Percentiles rank a stretch among this genome's conserved stretches.
These are phyloP conservation scores for Flagelloscypha sp. DNA, from an alignment of 768 basidiomycete species.

Conservation along the genomic window DNA sequence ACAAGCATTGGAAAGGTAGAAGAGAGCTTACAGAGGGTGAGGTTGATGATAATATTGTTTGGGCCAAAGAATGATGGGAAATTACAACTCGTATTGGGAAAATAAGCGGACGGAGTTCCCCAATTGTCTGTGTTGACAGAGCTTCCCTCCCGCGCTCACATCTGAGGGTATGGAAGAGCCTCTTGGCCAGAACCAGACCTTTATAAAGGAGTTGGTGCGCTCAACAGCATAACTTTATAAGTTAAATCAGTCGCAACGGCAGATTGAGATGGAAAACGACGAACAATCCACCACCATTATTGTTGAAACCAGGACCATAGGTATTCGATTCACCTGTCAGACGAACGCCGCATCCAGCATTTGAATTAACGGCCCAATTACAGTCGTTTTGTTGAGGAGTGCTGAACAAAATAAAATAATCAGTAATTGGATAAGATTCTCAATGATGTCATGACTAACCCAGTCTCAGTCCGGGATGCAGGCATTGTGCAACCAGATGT, in stretches of 20 bases:
- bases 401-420: slow-evolving; percentile 20
- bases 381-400: slow-evolving; percentile 37
- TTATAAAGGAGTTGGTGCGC: slow-evolving; percentile 47
- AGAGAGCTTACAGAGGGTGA: not conserved
- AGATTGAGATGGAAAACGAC: slow-evolving; percentile 13
- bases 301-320: slow-evolving; percentile 53
- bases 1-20: not conserved
- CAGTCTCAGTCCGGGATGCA: slow-evolving; percentile 31
- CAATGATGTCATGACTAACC: slow-evolving; percentile 23
- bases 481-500: slow-evolving; percentile 52
- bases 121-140: slow-evolving; percentile 43
- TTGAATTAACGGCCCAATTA: slow-evolving; percentile 36
- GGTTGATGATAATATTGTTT: slow-evolving; percentile 61
- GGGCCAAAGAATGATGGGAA: slow-evolving; percentile 43
- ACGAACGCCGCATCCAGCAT: slow-evolving; percentile 50
- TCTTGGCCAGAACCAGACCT: slow-evolving; percentile 68
- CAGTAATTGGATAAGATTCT: not conserved
- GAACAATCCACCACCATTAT: slow-evolving; percentile 54
- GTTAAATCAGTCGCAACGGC: too few species aligned
- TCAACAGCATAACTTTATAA: slow-evolving; percentile 52
- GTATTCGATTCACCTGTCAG: slow-evolving; percentile 29
- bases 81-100: slow-evolving; percentile 53
- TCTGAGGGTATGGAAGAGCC: slow-evolving; percentile 36
- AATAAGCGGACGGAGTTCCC: slow-evolving; percentile 55
- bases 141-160: slow-evolving; percentile 30